A percentile compares a stretch with the other conserved stretches of the same genome.
These are phyloP conservation scores for Amaranthus tricolor DNA, from an alignment of 179 eudicot species.

Conservation along the genomic window DNA sequence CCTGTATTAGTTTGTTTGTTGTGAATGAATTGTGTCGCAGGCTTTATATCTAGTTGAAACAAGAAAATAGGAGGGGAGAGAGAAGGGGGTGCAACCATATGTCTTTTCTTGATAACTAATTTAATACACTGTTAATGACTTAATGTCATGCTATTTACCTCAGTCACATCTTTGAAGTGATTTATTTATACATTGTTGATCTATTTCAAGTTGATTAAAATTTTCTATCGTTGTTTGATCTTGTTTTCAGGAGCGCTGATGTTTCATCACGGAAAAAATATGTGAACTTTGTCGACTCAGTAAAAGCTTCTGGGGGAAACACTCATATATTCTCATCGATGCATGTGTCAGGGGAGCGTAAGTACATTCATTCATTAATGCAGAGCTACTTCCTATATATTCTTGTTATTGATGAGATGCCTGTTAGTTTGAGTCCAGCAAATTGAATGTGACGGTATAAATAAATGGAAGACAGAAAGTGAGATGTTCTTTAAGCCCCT, in stretches of 20 bases:
- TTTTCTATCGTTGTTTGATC: background rate
- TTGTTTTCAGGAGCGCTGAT: constrained; percentile 66
- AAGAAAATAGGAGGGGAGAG: no score
- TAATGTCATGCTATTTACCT: no score
- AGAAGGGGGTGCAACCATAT: no score
- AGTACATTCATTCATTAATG: constrained; percentile 30
- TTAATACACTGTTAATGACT: no score
- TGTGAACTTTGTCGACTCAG: constrained; percentile 62
- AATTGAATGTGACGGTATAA: no score
- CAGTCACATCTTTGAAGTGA: no score
- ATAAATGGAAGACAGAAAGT: no score
- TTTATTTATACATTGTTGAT: background rate
- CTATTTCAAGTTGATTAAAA: background rate
- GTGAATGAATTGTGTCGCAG: no score
- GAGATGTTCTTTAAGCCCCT: no score
- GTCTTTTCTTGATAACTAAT: no score
- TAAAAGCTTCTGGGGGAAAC: constrained; percentile 73
- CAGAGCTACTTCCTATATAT: background rate
- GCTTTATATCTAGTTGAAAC: no score
- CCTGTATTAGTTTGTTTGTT: no score
- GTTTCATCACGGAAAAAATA: constrained; percentile 66
- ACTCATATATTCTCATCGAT: constrained; percentile 79
- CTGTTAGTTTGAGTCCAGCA: background rate
- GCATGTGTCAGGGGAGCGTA: constrained; percentile 98
- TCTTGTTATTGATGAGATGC: background rate